Conservation (phyloP, 2,329 filamentous ascomycete species). For the Biscogniauxia sp. region DNA sequence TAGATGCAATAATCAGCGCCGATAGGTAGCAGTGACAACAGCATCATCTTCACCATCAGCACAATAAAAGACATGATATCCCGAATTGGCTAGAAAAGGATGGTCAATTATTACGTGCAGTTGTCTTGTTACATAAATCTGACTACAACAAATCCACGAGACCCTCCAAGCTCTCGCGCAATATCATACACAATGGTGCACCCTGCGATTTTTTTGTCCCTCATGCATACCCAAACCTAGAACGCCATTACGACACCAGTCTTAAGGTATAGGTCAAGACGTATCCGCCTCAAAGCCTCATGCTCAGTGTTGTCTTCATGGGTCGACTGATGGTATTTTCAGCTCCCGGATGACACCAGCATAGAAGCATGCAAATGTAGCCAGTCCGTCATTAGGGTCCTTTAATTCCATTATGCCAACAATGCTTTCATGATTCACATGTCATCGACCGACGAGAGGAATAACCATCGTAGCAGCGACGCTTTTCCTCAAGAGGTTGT, state of each 20-base stretch:
- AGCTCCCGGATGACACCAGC: no score
- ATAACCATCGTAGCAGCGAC: no score
- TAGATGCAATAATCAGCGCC: no score
- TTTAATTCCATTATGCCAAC: no score
- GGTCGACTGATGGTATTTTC: no score
- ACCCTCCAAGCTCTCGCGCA: neutral
- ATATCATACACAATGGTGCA: neutral
- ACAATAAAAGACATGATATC: neutral
- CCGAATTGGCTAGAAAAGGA: neutral
- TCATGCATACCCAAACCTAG: conserved; percentile 11
- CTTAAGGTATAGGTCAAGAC: conserved; percentile 13
- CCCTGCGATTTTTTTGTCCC: conserved; percentile 8
- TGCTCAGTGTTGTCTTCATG: no score
- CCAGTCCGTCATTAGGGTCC: no score
- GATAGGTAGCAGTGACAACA: neutral
- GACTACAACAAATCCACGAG: neutral
- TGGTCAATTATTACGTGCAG: neutral
- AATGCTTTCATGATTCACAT: neutral
- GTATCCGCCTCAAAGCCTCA: no score
- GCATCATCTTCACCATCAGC: neutral
- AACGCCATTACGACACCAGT: conserved; percentile 14
- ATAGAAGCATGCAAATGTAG: no score
- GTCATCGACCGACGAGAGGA: neutral
- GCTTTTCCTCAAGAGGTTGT: no score
- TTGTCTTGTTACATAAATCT: neutral